These are phyloP conservation scores for Kernera saxatilis DNA, from an alignment of 345 rosid species.

Conservation along the genomic window DNA sequence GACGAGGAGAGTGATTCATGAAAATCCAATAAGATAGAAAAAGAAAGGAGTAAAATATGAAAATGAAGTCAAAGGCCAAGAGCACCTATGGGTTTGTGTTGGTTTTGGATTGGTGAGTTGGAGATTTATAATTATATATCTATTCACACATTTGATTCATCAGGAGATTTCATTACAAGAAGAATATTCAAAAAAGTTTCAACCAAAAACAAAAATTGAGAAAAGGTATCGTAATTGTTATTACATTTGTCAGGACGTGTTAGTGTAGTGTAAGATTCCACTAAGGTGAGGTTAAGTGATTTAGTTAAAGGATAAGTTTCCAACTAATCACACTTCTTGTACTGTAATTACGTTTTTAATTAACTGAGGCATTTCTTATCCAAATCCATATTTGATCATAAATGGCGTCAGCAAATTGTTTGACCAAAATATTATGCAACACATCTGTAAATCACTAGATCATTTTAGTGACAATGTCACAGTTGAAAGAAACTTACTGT, in stretches of 20 bases:
- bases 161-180: constrained; percentile 25
- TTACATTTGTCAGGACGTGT: not conserved
- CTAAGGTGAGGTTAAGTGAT: constrained; percentile 2
- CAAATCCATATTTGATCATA: not conserved
- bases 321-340: not conserved
- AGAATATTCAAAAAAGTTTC: constrained; percentile 17
- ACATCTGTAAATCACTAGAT: not conserved
- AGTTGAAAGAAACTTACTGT: not conserved
- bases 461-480: not conserved
- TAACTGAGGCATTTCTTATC: not conserved
- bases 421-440: not conserved
- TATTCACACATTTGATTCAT: constrained; percentile 6
- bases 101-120: constrained; percentile 17
- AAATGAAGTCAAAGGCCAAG: constrained; percentile 23
- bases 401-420: not conserved
- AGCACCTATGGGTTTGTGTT: constrained; percentile 19
- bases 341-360: not conserved
- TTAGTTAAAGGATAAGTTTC: constrained; percentile 5
- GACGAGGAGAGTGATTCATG: constrained; percentile 23
- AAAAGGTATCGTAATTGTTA: not conserved
- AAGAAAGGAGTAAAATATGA: constrained; percentile 20
- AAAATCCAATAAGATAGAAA: constrained; percentile 25
- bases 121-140: not conserved
- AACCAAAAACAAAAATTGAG: not conserved
- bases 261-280: constrained; percentile 19